Percentiles rank a stretch among this genome's conserved stretches.
Evolutionary conservation across 495 filamentous ascomycete genomes (phyloP).

Genomic region (Podospora sp.): DNA sequence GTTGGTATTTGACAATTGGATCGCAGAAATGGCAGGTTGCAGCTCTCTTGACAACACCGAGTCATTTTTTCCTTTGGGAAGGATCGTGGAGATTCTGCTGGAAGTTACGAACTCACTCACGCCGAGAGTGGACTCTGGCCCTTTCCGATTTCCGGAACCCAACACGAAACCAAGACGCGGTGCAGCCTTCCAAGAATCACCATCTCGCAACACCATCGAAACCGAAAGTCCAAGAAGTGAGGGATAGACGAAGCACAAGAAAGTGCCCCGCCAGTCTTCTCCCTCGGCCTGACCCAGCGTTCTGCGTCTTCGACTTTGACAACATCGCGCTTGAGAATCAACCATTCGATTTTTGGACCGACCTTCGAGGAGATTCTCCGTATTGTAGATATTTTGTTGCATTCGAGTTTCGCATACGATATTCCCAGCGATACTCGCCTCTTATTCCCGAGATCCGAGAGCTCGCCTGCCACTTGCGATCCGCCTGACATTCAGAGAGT

Average conservation of each 20-base stretch:
- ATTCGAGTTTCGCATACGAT: conserved; percentile 24
- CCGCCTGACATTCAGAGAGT: background rate
- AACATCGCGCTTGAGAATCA: conserved; percentile 13
- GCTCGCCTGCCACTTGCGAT: conserved; percentile 7
- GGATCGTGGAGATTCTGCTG: background rate
- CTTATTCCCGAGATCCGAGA: conserved; percentile 11
- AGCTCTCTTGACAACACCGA: background rate
- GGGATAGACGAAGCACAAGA: background rate
- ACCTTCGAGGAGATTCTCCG: conserved; percentile 20
- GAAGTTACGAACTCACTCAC: background rate
- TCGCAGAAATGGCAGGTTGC: background rate
- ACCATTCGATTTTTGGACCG: conserved; percentile 30
- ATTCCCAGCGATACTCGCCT: conserved; percentile 16
- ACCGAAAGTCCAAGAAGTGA: background rate
- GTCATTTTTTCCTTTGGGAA: background rate
- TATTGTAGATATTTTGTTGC: conserved; percentile 28
- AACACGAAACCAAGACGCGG: background rate
- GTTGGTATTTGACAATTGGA: conserved; percentile 18
- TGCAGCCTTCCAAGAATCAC: background rate
- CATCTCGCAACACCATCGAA: background rate
- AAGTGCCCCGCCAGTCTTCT: conserved; percentile 5
- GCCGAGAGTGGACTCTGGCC: background rate
- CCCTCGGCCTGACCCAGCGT: background rate
- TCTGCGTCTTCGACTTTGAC: background rate
- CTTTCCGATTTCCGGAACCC: background rate